Evolutionary conservation across 129 eudicot species (phyloP), one percentile per base, ranked within the genome.

Genomic region (Saposhnikovia divaricata): DNA sequence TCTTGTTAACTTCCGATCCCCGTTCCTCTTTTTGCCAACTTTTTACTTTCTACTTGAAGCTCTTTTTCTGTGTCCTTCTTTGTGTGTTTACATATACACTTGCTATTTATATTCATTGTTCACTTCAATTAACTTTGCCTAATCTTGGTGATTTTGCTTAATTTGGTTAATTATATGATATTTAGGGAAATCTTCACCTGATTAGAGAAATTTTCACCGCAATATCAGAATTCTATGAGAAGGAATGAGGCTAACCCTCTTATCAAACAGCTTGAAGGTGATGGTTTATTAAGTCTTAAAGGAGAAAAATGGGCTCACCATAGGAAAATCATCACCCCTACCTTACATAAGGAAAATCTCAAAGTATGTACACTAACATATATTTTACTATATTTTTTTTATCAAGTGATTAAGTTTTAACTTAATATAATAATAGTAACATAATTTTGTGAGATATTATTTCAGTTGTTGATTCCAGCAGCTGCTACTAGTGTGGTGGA

Each of bases 231-330:
- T 87, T 84, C 44, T 94, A 85, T 40, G 97, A 94, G 80, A 91
- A 94, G n/a, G 81, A 90, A 83, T 83, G 98, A 94, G 74, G 88
- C 97, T 40, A 93, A 88, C 77, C 93, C 91, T n/a, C 87, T 90
- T 0, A 87, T 91, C 45, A 91, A 85, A 72, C 92, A 91, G 75
- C 93, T 94, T 37, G 98, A 94, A 86, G 98, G 98, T 47, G 91
- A 94, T 85, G 98, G 98, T 9, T 85, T 94, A 31, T 85, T 94
- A 45, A 94, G 87, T 57, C 98, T 94, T 84, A 91, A 91, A 83
- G 97, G 97, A 4, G 92, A 90, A 78, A 94, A 91, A 90, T 91
- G 98, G 98, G 97, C 96, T 86, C 92, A 87, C 83, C 98, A 92
- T 74, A 85, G 98, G 43, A 94, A 89, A 79, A 94, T 92, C 83